Evolutionary conservation across 352 stramenopile species (phyloP).

Genomic region (Salisapilia sapeloensis): DNA sequence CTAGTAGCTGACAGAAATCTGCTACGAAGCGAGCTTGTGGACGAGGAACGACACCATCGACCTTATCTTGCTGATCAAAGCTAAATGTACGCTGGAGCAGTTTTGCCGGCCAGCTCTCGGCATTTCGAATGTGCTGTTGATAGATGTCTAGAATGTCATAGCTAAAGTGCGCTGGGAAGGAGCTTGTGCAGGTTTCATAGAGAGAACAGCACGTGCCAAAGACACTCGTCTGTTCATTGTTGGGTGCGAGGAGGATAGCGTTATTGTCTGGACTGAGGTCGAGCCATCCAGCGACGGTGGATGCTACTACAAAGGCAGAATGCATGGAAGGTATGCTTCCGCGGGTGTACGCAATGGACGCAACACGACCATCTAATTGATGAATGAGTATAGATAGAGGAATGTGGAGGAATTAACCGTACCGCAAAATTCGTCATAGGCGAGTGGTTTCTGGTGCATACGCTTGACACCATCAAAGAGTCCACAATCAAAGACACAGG

Average conservation of each 20-base stretch:
- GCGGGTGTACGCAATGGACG: slow-evolving; percentile 61
- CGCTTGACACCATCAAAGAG: slow-evolving; percentile 74
- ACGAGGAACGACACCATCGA: slow-evolving; percentile 34
- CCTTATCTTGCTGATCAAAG: slow-evolving; percentile 44
- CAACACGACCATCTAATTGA: slow-evolving; percentile 47
- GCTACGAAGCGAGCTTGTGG: slow-evolving; percentile 62
- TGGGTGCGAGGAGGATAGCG: slow-evolving; percentile 60
- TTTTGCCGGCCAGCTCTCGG: slow-evolving; percentile 60
- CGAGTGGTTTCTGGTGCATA: slow-evolving; percentile 60
- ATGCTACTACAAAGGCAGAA: slow-evolving; percentile 66
- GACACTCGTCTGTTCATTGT: slow-evolving; percentile 79
- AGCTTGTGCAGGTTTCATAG: slow-evolving; percentile 48
- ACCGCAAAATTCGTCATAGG: slow-evolving; percentile 80
- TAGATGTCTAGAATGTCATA: slow-evolving; percentile 54
- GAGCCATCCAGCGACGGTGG: slow-evolving; percentile 68
- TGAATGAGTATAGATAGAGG: slow-evolving; percentile 1
- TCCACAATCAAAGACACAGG: slow-evolving; percentile 75
- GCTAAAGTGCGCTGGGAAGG: slow-evolving; percentile 50
- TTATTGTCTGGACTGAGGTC: slow-evolving; percentile 61
- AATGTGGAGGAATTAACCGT: no score
- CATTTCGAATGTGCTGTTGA: slow-evolving; percentile 53
- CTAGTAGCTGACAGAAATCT: slow-evolving; percentile 60
- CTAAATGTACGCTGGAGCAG: slow-evolving; percentile 65
- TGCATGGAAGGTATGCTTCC: slow-evolving; percentile 68
- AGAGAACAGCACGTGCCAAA: slow-evolving; percentile 77